Evolutionary conservation across 2,329 filamentous ascomycete genomes (phyloP), one percentile per base, ranked within the genome.

Genomic region (Talaromyces amestolkiae): DNA sequence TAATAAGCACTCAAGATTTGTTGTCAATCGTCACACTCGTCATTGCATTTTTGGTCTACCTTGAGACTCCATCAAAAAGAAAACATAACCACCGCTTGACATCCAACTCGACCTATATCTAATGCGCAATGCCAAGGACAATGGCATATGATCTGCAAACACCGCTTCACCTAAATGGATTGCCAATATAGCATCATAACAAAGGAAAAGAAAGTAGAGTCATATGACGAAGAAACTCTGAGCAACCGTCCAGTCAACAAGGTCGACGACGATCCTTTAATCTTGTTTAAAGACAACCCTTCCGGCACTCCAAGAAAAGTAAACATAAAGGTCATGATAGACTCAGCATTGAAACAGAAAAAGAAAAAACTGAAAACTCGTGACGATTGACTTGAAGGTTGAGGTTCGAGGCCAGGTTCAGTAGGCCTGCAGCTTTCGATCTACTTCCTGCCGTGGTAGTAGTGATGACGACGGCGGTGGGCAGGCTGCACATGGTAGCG

Each of bases 401-500:
- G 27, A 19, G 24, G 10, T 17, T 37, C 33, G 53, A 22, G n/a
- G 2, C 17, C 37, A 61, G n/a, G 3, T 35, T 2, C 27, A 17
- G 19, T 11, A 24, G n/a, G 17, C 31, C 10, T 39, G 27, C 31
- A 37, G 15, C 19, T 37, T 24, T 35, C 11, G 19, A 37, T 22
- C 33, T 56, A 56, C 53, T 56, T 56, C n/a, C 33, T 37, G 31
- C n/a, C 9, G 27, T 33, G 33, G 11, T 56, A 39, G 37, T 59
- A 59, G 39, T 31, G n/a, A 22, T 22, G 56, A 45, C 22, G 39
- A 19, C 27, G 35, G 39, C 61, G 65, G 61, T 63, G 65, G 15
- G 37, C 53, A 3, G 65, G 54, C 35, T 56, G 37, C 13, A 56
- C 33, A 49, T 47, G 61, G 47, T 64, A 66, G 17, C 65, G 61